Evolutionary conservation across 108 stramenopile species (phyloP).

Genomic region (Cylindrotheca fusiformis): DNA sequence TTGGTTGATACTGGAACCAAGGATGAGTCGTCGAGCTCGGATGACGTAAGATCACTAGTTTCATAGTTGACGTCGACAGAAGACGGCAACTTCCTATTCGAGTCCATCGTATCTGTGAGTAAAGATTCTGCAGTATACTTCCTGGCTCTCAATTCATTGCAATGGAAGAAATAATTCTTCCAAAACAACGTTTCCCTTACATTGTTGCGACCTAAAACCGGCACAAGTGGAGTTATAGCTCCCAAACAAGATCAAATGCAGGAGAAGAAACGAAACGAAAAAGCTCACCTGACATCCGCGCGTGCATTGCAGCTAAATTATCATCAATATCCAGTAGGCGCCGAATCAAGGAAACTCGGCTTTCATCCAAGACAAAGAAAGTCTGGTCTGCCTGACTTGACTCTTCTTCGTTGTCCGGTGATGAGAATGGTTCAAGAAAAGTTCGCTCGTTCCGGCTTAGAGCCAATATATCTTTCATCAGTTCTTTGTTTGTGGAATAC

Average conservation of each 20-base stretch:
- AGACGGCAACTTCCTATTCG: too few relatives aligned
- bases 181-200: conserved; percentile 46
- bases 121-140: too few relatives aligned
- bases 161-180: conserved; percentile 60
- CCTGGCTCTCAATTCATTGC: conserved; percentile 33
- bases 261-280: neutral
- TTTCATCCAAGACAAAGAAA: conserved; percentile 30
- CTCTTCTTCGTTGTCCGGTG: neutral
- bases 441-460: conserved; percentile 29
- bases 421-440: conserved; percentile 30
- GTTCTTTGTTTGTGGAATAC: conserved; percentile 26
- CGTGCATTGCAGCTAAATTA: conserved; percentile 35
- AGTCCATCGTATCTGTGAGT: too few relatives aligned
- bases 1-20: conserved; percentile 14
- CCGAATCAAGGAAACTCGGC: conserved; percentile 39
- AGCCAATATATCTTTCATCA: conserved; percentile 29
- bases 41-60: too few relatives aligned
- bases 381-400: neutral
- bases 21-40: conserved; percentile 17
- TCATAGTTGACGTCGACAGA: too few relatives aligned
- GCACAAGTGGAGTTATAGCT: too few relatives aligned
- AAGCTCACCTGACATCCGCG: conserved; percentile 40
- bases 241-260: neutral
- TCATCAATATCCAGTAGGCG: conserved; percentile 48
- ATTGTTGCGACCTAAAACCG: conserved; percentile 6